phyloP scores from a whole-genome alignment of 106 monocot species.

The Allium fistulosum region DNA sequence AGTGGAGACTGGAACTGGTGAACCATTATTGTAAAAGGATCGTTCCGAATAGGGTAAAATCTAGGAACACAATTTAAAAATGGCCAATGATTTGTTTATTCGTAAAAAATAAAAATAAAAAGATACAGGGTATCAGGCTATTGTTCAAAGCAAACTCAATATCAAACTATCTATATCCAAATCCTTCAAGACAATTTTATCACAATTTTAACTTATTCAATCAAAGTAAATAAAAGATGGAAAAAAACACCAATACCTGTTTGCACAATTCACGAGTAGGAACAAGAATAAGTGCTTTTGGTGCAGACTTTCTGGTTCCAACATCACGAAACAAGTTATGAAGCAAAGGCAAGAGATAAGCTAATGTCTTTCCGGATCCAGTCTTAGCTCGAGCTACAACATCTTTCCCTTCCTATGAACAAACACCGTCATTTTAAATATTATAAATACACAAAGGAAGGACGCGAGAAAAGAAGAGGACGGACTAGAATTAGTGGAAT shows the following conservation, averaged over 20 bases:
- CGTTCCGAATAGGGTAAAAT: no score
- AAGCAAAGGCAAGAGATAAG: slow-evolving; percentile 80
- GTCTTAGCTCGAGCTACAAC: slow-evolving; percentile 80
- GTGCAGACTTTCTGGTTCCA: slow-evolving; percentile 32
- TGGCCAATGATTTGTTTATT: no score
- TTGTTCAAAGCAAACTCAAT: no score
- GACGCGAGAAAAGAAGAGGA: not conserved
- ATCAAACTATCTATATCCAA: not conserved
- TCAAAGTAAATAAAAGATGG: not conserved
- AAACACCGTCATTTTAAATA: not conserved
- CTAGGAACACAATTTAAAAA: no score
- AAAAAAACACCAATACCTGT: slow-evolving; percentile 32
- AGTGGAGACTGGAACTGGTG: no score
- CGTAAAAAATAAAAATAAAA: no score
- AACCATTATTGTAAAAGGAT: no score
- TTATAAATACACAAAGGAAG: not conserved
- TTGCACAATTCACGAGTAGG: slow-evolving; percentile 79
- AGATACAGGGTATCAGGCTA: no score
- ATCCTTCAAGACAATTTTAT: not conserved
- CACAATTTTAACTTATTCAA: not conserved
- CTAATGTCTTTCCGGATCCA: slow-evolving; percentile 86
- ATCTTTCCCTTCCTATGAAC: slow-evolving; percentile 77
- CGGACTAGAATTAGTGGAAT: slow-evolving; percentile 73
- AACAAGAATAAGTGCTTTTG: slow-evolving; percentile 57
- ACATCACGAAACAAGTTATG: slow-evolving; percentile 61